Base-by-base conservation (phyloP, 352 stramenopile genomes). In the Labyrinthula sp. region DNA sequence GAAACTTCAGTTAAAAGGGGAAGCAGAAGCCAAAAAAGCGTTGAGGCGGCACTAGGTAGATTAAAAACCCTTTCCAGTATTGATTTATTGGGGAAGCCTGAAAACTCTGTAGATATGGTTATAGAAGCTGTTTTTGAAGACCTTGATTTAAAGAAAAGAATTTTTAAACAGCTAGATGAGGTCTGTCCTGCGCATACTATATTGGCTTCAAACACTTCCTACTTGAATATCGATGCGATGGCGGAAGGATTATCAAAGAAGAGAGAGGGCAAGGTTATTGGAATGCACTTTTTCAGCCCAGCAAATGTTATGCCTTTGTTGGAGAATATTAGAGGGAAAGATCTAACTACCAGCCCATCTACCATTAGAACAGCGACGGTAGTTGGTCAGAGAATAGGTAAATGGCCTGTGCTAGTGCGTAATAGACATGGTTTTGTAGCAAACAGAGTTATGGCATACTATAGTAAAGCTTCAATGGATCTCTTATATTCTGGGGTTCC, bases 91-190 rank as follows among this genome's bases (percentile, higher is more conserved):
- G 65, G 59, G 23, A 56, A 71, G 20, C n/a, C n/a, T n/a, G n/a
- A n/a, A n/a, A n/a, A n/a, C n/a, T n/a, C n/a, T n/a, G 79, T 71
- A 17, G 73, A 88, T 36, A 62, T 95, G 2, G 79, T 89, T 20
- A 87, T 96, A 34, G 87, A 96, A 57, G 87, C 87, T 9, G 82
- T 93, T 1, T 92, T 94, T 59, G 87, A 96, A 63, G 82, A 92
- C 59, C 79, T 96, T 67, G 66, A 67, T 1, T 61, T 95, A 9
- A 96, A 96, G 67, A 75, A 90, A 30, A 59, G 68, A 18, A 50
- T 58, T 23, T 60, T 58, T 41, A 23, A 20, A 0, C 15, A 59
- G n/a, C 30, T 57, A 10, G 47, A 57, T 24, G 9, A 27, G 24
- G 10, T 27, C 39, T 57, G 38, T 30, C 39, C 30, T 23, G 15